phyloP scores from a whole-genome alignment of 2,329 filamentous ascomycete genomes.

The Fusarium zealandicum region DNA sequence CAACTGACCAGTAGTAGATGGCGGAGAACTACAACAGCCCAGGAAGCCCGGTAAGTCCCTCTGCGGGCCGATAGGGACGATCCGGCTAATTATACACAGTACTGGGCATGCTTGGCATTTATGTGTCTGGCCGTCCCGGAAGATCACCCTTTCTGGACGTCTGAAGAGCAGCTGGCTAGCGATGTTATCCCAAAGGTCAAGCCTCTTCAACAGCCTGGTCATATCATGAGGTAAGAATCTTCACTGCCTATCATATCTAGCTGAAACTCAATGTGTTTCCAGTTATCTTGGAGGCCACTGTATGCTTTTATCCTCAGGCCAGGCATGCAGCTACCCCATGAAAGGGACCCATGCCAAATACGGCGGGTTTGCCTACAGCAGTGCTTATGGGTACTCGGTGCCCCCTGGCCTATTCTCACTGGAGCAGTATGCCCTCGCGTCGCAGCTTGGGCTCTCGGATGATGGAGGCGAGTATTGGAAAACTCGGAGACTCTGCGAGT shows the following conservation, averaged over 20 bases:
- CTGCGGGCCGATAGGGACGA: not conserved
- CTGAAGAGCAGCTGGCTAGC: slow-evolving; percentile 67
- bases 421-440: slow-evolving; percentile 78
- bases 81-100: slow-evolving; percentile 54
- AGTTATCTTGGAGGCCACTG: slow-evolving; percentile 75
- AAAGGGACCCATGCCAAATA: slow-evolving; percentile 85
- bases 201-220: slow-evolving; percentile 70
- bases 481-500: slow-evolving; percentile 71
- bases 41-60: slow-evolving; percentile 60
- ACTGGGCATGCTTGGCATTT: slow-evolving; percentile 83
- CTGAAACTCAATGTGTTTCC: slow-evolving; percentile 5
- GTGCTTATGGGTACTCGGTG: slow-evolving; percentile 78
- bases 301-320: slow-evolving; percentile 77
- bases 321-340: slow-evolving; percentile 84
- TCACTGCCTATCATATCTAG: not conserved
- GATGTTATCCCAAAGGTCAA: slow-evolving; percentile 65
- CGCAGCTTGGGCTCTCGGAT: slow-evolving; percentile 77
- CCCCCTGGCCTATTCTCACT: slow-evolving; percentile 78
- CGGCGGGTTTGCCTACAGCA: slow-evolving; percentile 79
- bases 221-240: slow-evolving; percentile 65
- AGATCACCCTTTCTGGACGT: slow-evolving; percentile 77
- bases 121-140: slow-evolving; percentile 74
- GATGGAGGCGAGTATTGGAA: slow-evolving; percentile 83
- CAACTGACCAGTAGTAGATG: slow-evolving; percentile 55
- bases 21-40: slow-evolving; percentile 87